Base-by-base conservation (phyloP, 192 early-diverging fungal species). In the Globomyces pollinis-pini region DNA sequence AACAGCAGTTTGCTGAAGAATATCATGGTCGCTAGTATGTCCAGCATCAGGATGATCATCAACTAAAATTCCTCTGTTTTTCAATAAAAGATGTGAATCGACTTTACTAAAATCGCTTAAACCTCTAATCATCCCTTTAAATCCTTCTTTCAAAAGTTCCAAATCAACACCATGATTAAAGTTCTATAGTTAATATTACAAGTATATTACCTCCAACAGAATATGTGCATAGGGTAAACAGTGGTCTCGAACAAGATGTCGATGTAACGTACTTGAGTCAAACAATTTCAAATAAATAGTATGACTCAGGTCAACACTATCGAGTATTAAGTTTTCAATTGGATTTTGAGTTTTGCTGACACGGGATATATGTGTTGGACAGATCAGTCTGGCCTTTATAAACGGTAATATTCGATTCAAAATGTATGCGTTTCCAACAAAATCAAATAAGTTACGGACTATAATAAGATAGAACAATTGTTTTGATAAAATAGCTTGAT, bases 371-470 rank as follows among this genome's bases (percentile, higher is more conserved):
- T 20, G 53, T n/a, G n/a, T n/a, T n/a, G n/a, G n/a, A n/a, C n/a
- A n/a, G 23, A 47, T 47, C 24, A 47, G 28, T 47, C 44, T 23
- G 8, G 44, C 23, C n/a, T 26, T 47, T 3, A 26, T 26, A 26
- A 47, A 47, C 12, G 21, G 23, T 21, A 55, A 13, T 20, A 55
- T 24, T 41, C 29, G 21, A 2, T 21, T 9, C 15, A 0, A 15
- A 33, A 55, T 55, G 31, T 55, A 55, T 5, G 29, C 53, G n/a
- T 55, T 31, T n/a, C 32, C 53, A 35, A 55, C 5, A 55, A 55
- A 55, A n/a, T 55, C 53, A 5, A 55, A 23, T 12, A 41, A 35
- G 1, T 55, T 55, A 9, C 34, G 20, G n/a, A 24, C 6, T 12
- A 21, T 36, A 11, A 28, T 24, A 7, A 55, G 29, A 34, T 55